Evolutionary conservation across 1,139 yeast species (phyloP), one percentile per base, ranked within the genome.

Genomic region (Debaryomycetaceae sp.): DNA sequence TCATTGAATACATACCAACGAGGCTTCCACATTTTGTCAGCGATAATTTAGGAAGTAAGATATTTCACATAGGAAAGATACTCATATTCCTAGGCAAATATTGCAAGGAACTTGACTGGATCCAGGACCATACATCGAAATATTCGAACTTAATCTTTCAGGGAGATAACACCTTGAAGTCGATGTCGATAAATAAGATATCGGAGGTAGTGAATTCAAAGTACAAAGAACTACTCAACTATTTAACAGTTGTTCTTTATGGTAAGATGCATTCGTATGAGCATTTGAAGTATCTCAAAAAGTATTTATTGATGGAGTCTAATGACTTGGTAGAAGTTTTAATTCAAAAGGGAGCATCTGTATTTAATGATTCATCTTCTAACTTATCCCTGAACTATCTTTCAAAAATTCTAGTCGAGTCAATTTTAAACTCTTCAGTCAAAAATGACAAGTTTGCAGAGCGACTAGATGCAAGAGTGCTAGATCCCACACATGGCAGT

Each of bases 1-100:
- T 72, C 5, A 68, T 74, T 23, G 51, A 57, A 38, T 70, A 55
- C 47, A 42, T 59, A 33, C 62, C 68, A 0, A 63, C 63, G 0
- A 78, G 72, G 50, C 72, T 85, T 1, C 97, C 97, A 0, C 87
- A 85, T 56, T 66, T 86, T 44, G 60, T 76, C 1, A 54, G 48
- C 14, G 57, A 58, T 6, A 65, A 66, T 13, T 63, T 78, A 1
- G 83, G 88, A 1, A 60, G 67, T 24, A 76, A 78, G 51, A 78
- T 87, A 7, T 85, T 76, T 53, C 87, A 88, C 46, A 82, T 87
- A 24, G 99, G 99, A 1, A 83, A 86, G 52, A 80, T 88, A 13
- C 68, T 85, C n/a, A 75, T 81, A 36, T 91, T 85, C 57, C 65
- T 93, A 39, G 79, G 82, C 40, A 72, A 71, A 34, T 78, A 80